Evolutionary conservation across 495 filamentous ascomycete genomes (phyloP).

Genomic region (Penicillium robsamsonii): DNA sequence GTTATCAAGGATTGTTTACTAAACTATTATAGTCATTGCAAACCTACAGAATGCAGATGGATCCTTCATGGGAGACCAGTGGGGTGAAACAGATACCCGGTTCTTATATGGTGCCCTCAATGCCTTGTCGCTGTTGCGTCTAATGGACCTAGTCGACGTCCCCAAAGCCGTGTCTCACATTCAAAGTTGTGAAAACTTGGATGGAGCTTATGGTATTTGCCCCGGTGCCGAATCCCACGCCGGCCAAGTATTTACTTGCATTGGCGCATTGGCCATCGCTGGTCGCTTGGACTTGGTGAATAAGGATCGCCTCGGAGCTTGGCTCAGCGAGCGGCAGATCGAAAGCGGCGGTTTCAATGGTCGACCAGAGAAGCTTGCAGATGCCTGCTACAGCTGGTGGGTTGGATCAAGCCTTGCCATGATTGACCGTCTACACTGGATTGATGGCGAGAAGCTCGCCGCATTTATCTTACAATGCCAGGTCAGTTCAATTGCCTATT

Average conservation of each 20-base stretch:
- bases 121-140: slow-evolving; percentile 75
- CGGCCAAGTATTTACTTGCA: slow-evolving; percentile 91
- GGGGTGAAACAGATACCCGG: slow-evolving; percentile 92
- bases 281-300: slow-evolving; percentile 80
- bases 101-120: slow-evolving; percentile 89
- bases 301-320: slow-evolving; percentile 73
- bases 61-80: slow-evolving; percentile 89
- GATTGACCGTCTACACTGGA: slow-evolving; percentile 87
- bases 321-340: slow-evolving; percentile 91
- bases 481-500: slow-evolving; percentile 39
- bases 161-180: slow-evolving; percentile 75
- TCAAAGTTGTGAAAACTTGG: slow-evolving; percentile 80
- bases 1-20: slow-evolving; percentile 17
- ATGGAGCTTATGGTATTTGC: slow-evolving; percentile 85
- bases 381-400: slow-evolving; percentile 99
- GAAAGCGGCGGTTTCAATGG: slow-evolving; percentile 88
- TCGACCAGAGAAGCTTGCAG: slow-evolving; percentile 90
- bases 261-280: slow-evolving; percentile 84
- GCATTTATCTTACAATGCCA: slow-evolving; percentile 81
- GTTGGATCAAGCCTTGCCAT: slow-evolving; percentile 85
- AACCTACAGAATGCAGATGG: slow-evolving; percentile 80
- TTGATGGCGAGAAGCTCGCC: slow-evolving; percentile 73
- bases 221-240: slow-evolving; percentile 91
- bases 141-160: slow-evolving; percentile 70
- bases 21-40: slow-evolving; percentile 64